phyloP scores from a whole-genome alignment of 768 basidiomycete species.

The Auricularia sp. region DNA sequence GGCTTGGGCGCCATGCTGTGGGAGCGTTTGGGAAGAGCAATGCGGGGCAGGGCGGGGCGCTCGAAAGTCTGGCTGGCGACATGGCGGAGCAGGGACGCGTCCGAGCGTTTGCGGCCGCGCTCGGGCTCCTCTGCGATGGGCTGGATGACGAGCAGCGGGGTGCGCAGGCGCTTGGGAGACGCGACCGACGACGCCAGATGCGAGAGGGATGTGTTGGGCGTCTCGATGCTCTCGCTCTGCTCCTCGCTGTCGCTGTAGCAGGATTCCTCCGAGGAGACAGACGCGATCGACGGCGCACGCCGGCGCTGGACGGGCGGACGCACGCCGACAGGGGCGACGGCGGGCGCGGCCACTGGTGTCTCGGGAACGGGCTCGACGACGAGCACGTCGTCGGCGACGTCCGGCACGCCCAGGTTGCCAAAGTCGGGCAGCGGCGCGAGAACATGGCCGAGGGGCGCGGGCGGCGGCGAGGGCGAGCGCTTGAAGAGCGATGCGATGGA shows the following conservation, averaged over 20 bases:
- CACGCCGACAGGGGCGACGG: not conserved
- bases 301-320: not conserved
- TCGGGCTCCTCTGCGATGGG: not conserved
- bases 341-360: not conserved
- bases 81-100: not conserved
- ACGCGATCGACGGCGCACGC: not conserved
- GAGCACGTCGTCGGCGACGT: not conserved
- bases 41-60: not conserved
- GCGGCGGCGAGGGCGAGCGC: not conserved
- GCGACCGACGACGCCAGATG: not conserved
- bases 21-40: not conserved
- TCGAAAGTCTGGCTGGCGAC: not conserved
- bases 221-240: not conserved
- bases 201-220: not conserved
- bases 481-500: not conserved
- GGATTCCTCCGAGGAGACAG: not conserved
- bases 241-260: not conserved
- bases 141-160: not conserved
- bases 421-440: constrained; percentile 1
- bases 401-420: not conserved
- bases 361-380: not conserved
- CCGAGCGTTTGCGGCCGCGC: not conserved
- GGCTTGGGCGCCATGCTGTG: not conserved
- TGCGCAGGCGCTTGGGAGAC: not conserved
- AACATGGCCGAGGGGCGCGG: not conserved